phyloP scores from a whole-genome alignment of 805 yeast species.

The Metschnikowia kofuensis region DNA sequence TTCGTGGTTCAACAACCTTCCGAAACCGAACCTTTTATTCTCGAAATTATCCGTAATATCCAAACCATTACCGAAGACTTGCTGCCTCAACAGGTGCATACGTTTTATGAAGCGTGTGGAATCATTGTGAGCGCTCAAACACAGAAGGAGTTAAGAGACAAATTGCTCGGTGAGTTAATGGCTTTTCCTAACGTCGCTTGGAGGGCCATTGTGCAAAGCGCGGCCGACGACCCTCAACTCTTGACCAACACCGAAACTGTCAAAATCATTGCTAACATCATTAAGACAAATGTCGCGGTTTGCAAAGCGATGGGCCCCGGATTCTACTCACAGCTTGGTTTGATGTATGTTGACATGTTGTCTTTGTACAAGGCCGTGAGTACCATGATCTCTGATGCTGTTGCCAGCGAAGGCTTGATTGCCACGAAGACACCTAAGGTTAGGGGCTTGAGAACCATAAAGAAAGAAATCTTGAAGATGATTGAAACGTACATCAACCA shows the following conservation, averaged over 20 bases:
- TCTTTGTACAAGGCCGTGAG: slow-evolving; percentile 87
- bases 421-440: slow-evolving; percentile 95
- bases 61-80: slow-evolving; percentile 86
- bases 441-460: slow-evolving; percentile 92
- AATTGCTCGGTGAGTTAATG: slow-evolving; percentile 77
- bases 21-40: slow-evolving; percentile 87
- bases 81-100: slow-evolving; percentile 96
- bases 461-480: slow-evolving; percentile 87
- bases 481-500: slow-evolving; percentile 84
- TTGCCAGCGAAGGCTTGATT: slow-evolving; percentile 75
- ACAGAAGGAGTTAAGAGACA: slow-evolving; percentile 62
- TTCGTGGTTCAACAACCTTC: slow-evolving; percentile 84
- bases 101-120: slow-evolving; percentile 97
- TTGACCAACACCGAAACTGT: slow-evolving; percentile 79
- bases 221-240: slow-evolving; percentile 78
- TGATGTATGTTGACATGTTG: slow-evolving; percentile 85
- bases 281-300: slow-evolving; percentile 93
- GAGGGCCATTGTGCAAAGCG: slow-evolving; percentile 82
- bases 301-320: slow-evolving; percentile 94
- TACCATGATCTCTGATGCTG: slow-evolving; percentile 75
- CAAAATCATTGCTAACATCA: slow-evolving; percentile 86
- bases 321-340: slow-evolving; percentile 82
- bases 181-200: slow-evolving; percentile 91
- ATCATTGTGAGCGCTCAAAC: slow-evolving; percentile 87
- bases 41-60: slow-evolving; percentile 80